Percentiles rank a stretch among this genome's conserved stretches.
These are phyloP conservation scores for Saccharomycopsis amapae DNA, from an alignment of 805 yeast genomes.

Conservation along the genomic window DNA sequence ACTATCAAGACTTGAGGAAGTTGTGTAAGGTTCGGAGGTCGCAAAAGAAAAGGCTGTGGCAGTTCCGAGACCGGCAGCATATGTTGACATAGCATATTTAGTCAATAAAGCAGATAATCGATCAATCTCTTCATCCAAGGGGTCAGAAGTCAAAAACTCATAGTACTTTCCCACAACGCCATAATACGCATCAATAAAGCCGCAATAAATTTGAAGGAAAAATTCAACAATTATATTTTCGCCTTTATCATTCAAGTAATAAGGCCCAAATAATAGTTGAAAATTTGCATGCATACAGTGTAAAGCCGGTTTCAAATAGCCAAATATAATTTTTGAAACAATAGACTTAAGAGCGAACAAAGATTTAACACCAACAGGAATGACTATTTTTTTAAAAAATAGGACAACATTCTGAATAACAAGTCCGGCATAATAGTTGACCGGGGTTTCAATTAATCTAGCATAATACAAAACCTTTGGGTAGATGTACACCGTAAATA, in stretches of 20 bases:
- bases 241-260: slow-evolving; percentile 1
- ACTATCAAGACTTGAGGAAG: neutral
- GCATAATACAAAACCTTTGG: neutral
- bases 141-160: slow-evolving; percentile 19
- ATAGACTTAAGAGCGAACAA: no score
- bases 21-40: neutral
- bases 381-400: no score
- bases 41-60: neutral
- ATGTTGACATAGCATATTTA: slow-evolving; percentile 7
- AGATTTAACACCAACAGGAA: no score
- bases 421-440: no score
- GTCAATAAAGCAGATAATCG: slow-evolving; percentile 15
- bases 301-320: no score
- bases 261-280: neutral
- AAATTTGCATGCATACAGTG: neutral
- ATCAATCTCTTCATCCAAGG: slow-evolving; percentile 19
- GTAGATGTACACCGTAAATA: no score
- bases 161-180: slow-evolving; percentile 6
- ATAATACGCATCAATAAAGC: neutral
- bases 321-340: no score
- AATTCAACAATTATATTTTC: slow-evolving; percentile 4
- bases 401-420: no score
- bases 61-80: slow-evolving; percentile 1
- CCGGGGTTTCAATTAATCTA: neutral
- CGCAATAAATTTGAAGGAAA: neutral